Base-by-base conservation (phyloP, 2,329 filamentous ascomycete species). In the Microcera coccophila region DNA sequence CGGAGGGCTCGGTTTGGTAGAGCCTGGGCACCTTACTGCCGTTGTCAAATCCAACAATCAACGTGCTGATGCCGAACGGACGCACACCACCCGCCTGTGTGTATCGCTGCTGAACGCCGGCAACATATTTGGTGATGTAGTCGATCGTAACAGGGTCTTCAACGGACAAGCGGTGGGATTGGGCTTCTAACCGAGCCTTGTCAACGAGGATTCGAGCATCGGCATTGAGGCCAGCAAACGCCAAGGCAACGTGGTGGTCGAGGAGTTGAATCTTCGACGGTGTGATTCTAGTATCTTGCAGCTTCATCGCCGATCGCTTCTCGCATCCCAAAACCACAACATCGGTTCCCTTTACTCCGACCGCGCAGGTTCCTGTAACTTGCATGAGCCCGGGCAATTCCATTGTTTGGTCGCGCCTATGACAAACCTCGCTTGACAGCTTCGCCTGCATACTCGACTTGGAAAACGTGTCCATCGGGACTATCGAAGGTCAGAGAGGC, bases 111-210 rank as follows among this genome's bases (percentile, higher is more conserved):
- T 98, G 93, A 57, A 98, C 93, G 44, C 91, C 88, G 41, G 93
- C 93, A 52, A 98, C 86, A 63, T 97, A 95, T 76, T 98, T 97
- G 62, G 93, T 97, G 65, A 98, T 96, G 78, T 98, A 98, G 73
- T 98, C 93, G 69, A 98, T 94, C 50, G 88, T 91, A 54, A 95
- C 89, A 42, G 93, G 91, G 66, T 98, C 94, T 68, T 98, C 93
- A 45, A 98, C 90, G 4, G 93, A 97, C 59, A 98, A 76, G 53
- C 93, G 86, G 74, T 98, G 93, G 58, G 90, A 95, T 73, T 98
- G 93, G 37, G 93, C 91, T 74, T 98, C 93, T 70, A 97, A 74
- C 59, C 94, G 84, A 47, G 94, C 93, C 76, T 96, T 97, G 80
- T 98, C 94, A 65, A 98, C 87, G 52, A 98, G 80, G 65, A 98